These are phyloP conservation scores for Cladorrhinum sp. DNA, from an alignment of 2,329 filamentous ascomycete genomes.

Conservation along the genomic window DNA sequence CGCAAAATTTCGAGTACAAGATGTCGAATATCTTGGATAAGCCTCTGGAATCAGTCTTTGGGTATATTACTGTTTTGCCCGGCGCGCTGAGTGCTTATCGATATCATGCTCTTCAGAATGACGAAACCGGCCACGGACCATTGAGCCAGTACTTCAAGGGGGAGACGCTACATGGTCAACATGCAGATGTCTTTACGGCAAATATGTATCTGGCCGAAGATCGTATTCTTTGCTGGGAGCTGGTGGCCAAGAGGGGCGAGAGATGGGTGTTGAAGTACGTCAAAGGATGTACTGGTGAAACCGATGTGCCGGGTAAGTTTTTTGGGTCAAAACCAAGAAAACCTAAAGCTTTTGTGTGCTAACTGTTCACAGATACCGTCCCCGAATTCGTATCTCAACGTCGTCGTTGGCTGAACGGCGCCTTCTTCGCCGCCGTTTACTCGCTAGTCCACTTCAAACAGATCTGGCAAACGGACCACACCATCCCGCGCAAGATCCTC, in stretches of 20 bases:
- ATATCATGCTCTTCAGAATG: slow-evolving; percentile 94
- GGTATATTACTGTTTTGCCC: slow-evolving; percentile 95
- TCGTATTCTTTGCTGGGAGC: slow-evolving; percentile 87
- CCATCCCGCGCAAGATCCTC: slow-evolving; percentile 80
- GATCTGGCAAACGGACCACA: slow-evolving; percentile 91
- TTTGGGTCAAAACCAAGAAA: too few species aligned
- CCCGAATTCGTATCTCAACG: slow-evolving; percentile 97
- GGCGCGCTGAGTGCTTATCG: slow-evolving; percentile 94
- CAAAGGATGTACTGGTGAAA: slow-evolving; percentile 93
- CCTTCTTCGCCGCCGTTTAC: slow-evolving; percentile 98
- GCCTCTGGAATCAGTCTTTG: slow-evolving; percentile 93
- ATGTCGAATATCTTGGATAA: slow-evolving; percentile 99
- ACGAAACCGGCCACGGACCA: slow-evolving; percentile 90
- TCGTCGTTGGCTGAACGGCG: slow-evolving; percentile 94
- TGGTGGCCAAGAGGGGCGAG: slow-evolving; percentile 91
- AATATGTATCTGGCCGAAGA: slow-evolving; percentile 95
- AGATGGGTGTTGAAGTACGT: slow-evolving; percentile 98
- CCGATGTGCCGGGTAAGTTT: slow-evolving; percentile 85
- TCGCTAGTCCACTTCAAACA: slow-evolving; percentile 93
- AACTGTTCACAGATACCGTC: slow-evolving; percentile 64
- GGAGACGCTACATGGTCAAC: slow-evolving; percentile 91
- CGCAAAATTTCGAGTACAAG: slow-evolving; percentile 99
- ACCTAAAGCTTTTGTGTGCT: slow-evolving; percentile 7
- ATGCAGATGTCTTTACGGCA: slow-evolving; percentile 94
- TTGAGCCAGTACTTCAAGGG: slow-evolving; percentile 99